Conservation (phyloP, 169 alveolate species). For the Perkinsus marinus region DNA sequence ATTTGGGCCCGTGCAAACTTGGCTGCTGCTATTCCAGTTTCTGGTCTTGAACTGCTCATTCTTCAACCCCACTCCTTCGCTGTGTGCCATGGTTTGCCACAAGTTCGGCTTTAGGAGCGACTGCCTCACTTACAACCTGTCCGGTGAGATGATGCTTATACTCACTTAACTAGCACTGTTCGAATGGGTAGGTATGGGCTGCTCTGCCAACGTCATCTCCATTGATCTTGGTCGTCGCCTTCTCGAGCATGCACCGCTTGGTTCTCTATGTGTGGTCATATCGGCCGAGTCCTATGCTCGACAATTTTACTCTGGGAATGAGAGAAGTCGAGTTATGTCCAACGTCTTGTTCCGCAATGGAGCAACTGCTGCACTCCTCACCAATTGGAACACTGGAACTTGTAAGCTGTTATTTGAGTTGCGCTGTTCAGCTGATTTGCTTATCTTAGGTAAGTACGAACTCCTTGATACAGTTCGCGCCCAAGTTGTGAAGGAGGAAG, state of each 20-base stretch:
- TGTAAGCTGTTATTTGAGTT: not conserved
- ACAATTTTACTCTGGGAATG: not conserved
- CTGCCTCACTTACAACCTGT: not conserved
- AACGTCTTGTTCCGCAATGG: not conserved
- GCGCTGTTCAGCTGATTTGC: not conserved
- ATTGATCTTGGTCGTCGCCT: not conserved
- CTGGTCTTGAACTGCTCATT: not conserved
- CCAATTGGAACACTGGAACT: not conserved
- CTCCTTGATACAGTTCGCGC: not conserved
- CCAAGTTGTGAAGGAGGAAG: not conserved
- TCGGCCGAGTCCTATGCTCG: not conserved
- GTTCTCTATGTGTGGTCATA: not conserved
- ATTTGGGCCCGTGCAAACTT: not conserved
- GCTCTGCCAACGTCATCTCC: slow-evolving; percentile 3
- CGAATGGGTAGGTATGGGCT: not conserved
- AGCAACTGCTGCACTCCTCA: not conserved
- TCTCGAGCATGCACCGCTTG: not conserved
- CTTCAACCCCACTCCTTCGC: slow-evolving; percentile 4
- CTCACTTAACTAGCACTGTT: too few species aligned
- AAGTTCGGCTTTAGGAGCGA: not conserved
- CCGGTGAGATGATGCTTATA: not conserved
- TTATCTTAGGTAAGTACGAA: not conserved
- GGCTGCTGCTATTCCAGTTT: not conserved
- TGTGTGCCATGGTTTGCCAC: not conserved
- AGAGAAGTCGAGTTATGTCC: not conserved